phyloP scores from a whole-genome alignment of 208 protist species.

The Trypanosoma brucei region DNA sequence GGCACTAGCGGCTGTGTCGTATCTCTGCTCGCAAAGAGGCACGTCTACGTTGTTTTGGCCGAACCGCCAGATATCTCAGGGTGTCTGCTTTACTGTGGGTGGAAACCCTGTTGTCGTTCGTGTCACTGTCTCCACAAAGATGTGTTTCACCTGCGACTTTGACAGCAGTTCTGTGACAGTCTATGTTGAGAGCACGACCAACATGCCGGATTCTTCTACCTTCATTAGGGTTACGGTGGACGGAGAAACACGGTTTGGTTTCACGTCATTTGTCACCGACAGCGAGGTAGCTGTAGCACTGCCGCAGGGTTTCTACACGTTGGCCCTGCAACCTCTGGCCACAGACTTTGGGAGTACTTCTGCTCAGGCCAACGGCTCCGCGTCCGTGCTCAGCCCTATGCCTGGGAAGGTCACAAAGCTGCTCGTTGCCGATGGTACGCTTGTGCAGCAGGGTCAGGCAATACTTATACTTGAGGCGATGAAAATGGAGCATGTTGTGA shows the following conservation, averaged over 20 bases:
- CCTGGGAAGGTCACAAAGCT: slow-evolving; percentile 90
- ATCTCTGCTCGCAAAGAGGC: slow-evolving; percentile 16
- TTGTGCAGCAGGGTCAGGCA: slow-evolving; percentile 77
- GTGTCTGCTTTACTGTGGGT: slow-evolving; percentile 31
- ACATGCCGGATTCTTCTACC: background rate
- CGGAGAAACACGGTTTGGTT: slow-evolving; percentile 22
- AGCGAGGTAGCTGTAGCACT: slow-evolving; percentile 21
- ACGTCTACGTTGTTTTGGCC: slow-evolving; percentile 25
- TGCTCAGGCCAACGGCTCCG: slow-evolving; percentile 74
- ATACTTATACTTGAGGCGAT: slow-evolving; percentile 94
- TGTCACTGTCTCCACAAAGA: slow-evolving; percentile 20
- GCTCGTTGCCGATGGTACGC: slow-evolving; percentile 63
- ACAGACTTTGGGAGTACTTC: slow-evolving; percentile 35
- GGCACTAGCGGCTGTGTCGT: slow-evolving; percentile 26
- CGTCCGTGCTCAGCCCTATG: slow-evolving; percentile 84
- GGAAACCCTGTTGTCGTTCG: slow-evolving; percentile 23
- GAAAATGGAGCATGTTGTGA: slow-evolving; percentile 93
- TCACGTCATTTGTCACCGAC: slow-evolving; percentile 17
- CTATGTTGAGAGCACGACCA: slow-evolving; percentile 2
- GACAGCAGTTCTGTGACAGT: background rate
- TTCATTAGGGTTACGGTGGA: slow-evolving; percentile 30
- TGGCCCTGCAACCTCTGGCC: slow-evolving; percentile 20
- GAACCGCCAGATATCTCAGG: slow-evolving; percentile 25
- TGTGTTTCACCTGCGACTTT: slow-evolving; percentile 12
- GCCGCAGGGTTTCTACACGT: slow-evolving; percentile 15